Percentiles rank a stretch among this genome's conserved stretches.
Evolutionary conservation across 345 rosid species (phyloP).

Genomic region (Acer campestre): DNA sequence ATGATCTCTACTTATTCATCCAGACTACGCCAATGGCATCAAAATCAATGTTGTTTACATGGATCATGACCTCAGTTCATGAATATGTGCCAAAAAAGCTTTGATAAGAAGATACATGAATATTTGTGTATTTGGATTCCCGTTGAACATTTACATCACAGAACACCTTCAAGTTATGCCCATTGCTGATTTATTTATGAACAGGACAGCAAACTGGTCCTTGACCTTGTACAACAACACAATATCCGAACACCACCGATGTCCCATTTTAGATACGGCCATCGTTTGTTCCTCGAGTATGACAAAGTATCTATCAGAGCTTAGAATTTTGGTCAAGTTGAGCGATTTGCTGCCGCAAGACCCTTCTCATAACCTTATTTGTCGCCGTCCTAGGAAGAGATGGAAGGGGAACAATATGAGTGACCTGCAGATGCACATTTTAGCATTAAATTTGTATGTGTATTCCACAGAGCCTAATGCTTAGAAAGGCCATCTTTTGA

Average conservation of each 20-base stretch:
- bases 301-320: slow-evolving; percentile 32
- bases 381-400: slow-evolving; percentile 89
- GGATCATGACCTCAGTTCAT: neutral
- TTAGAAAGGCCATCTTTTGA: neutral
- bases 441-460: neutral
- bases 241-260: neutral
- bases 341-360: slow-evolving; percentile 66
- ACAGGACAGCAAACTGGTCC: neutral
- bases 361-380: slow-evolving; percentile 96
- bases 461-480: neutral
- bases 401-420: slow-evolving; percentile 50
- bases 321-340: slow-evolving; percentile 56
- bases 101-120: neutral
- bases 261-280: neutral
- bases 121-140: neutral
- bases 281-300: neutral
- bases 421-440: slow-evolving; percentile 59
- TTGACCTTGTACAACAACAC: neutral
- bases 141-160: neutral
- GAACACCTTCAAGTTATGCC: neutral
- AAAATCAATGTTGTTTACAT: neutral
- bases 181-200: neutral
- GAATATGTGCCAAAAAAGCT: neutral
- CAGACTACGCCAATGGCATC: neutral
- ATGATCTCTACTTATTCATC: neutral